Base-by-base conservation (phyloP, 805 yeast genomes). In the Kluyveromyces starmeri region DNA sequence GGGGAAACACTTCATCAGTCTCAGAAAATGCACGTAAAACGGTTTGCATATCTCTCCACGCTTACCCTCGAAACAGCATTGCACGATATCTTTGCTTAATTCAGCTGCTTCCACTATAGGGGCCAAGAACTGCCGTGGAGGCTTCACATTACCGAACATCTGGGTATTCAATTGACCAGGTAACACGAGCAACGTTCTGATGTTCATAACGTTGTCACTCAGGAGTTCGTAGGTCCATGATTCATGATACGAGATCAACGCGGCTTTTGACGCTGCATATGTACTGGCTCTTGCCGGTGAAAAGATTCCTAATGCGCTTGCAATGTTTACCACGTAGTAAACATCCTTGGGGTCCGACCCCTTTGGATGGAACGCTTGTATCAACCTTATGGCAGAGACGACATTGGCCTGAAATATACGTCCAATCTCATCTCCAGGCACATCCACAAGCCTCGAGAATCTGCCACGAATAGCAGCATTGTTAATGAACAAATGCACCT, bases 181-280 rank as follows among this genome's bases (percentile, higher is more conserved):
- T 35, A 84, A 70, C 0, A 85, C 73, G 15, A 88, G 61, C 34
- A 88, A 59, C 1, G 92, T 80, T 44, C 82, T 71, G 22, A 83
- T 71, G 7, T 83, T 78, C 3, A 58, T 47, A 2, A 58, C 53
- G 28, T 58, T 59, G 22, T 67, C 47, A 5, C 67, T 57, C 0
- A 74, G 71, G 1, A 79, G 48, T 55, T 88, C 96, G 46, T 75
- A 78, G 0, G 84, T 75, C 22, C 83, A 62, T 0, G 92, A 77
- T 53, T 86, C 95, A 49, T 85, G 95, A 9, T 86, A 56, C 1
- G 94, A 86, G 29, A 85, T 71, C 11, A 83, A 54, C 0, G 94
- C 92, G 0, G 95, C 80, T 52, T 88, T 88, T 5, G 92, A 73
- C 0, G 95, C 89, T 0, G 94, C 94, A 50, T 88, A 88, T 0